These are phyloP conservation scores for Fomitopsis palustris DNA, from an alignment of 1,284 basidiomycete genomes.

Conservation along the genomic window DNA sequence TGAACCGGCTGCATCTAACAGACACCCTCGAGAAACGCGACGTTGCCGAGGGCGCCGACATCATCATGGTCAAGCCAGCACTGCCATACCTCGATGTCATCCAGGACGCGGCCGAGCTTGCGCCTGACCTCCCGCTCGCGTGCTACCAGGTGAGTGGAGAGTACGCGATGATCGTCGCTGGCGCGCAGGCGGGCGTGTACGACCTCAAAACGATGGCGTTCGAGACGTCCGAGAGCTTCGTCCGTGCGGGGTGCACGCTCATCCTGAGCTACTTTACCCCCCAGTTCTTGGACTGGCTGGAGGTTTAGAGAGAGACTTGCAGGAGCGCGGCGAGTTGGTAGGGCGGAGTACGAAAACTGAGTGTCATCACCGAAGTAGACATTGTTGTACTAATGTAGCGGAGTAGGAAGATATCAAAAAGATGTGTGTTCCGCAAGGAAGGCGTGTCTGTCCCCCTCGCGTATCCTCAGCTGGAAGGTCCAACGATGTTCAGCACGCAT, in stretches of 20 bases:
- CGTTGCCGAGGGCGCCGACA: constrained; percentile 91
- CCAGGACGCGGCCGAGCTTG: constrained; percentile 80
- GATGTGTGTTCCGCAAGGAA: too few species aligned
- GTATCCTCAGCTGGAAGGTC: too few species aligned
- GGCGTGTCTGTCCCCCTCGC: too few species aligned
- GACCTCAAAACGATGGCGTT: constrained; percentile 91
- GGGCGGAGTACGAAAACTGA: too few species aligned
- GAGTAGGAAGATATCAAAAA: too few species aligned
- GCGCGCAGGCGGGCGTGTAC: constrained; percentile 91
- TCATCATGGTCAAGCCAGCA: constrained; percentile 98
- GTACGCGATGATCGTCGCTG: constrained; percentile 95
- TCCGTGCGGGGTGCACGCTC: constrained; percentile 88
- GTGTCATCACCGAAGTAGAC: background rate
- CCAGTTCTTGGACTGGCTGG: constrained; percentile 84
- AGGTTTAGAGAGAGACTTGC: background rate
- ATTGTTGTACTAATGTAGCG: background rate
- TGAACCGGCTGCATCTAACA: background rate
- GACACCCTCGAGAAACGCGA: constrained; percentile 70
- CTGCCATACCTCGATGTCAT: constrained; percentile 97
- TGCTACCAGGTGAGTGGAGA: constrained; percentile 98
- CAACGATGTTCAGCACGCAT: too few species aligned
- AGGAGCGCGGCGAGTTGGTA: too few species aligned
- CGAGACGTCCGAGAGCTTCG: constrained; percentile 86
- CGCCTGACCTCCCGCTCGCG: constrained; percentile 86
- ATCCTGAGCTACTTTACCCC: constrained; percentile 96